Percentiles rank a stretch among this genome's conserved stretches.
Evolutionary conservation across 163 green algal species (phyloP).

Genomic region (Chlamydomonas reinhardtii): DNA sequence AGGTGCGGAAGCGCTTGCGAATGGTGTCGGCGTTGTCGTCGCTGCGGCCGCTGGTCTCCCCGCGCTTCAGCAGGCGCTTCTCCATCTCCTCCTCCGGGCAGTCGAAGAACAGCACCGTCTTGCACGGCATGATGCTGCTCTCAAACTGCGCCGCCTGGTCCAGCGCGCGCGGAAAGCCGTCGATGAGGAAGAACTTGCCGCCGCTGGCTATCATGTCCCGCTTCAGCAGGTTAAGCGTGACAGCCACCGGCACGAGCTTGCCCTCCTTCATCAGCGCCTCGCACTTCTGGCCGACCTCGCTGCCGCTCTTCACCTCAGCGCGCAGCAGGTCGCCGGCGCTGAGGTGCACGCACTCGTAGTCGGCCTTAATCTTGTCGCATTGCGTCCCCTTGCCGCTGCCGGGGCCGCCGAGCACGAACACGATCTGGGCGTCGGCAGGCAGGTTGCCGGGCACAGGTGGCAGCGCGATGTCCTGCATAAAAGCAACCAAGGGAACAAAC

Average conservation of each 20-base stretch:
- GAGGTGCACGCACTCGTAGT: slow-evolving; percentile 77
- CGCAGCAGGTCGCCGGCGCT: slow-evolving; percentile 86
- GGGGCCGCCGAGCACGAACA: slow-evolving; percentile 80
- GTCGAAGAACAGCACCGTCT: slow-evolving; percentile 82
- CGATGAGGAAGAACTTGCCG: slow-evolving; percentile 78
- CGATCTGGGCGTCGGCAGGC: slow-evolving; percentile 51
- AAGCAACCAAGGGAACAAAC: background rate
- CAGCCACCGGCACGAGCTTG: slow-evolving; percentile 79
- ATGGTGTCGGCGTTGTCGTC: slow-evolving; percentile 86
- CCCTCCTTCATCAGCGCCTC: slow-evolving; percentile 84
- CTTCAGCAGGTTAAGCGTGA: slow-evolving; percentile 60
- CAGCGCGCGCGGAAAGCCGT: slow-evolving; percentile 82
- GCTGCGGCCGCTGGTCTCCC: slow-evolving; percentile 67
- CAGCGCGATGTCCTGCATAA: slow-evolving; percentile 22
- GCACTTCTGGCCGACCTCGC: slow-evolving; percentile 67
- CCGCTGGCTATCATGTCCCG: slow-evolving; percentile 75
- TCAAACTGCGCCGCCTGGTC: slow-evolving; percentile 76
- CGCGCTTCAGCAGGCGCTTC: slow-evolving; percentile 69
- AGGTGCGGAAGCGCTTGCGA: slow-evolving; percentile 76
- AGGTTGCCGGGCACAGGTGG: slow-evolving; percentile 45
- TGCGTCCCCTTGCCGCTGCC: slow-evolving; percentile 87
- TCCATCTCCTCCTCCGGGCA: slow-evolving; percentile 77
- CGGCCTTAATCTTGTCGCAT: slow-evolving; percentile 75
- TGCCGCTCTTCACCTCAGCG: slow-evolving; percentile 78
- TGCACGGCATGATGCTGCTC: slow-evolving; percentile 66